Evolutionary conservation across 2,329 filamentous ascomycete genomes (phyloP).

Genomic region (Pseudocercospora musae): DNA sequence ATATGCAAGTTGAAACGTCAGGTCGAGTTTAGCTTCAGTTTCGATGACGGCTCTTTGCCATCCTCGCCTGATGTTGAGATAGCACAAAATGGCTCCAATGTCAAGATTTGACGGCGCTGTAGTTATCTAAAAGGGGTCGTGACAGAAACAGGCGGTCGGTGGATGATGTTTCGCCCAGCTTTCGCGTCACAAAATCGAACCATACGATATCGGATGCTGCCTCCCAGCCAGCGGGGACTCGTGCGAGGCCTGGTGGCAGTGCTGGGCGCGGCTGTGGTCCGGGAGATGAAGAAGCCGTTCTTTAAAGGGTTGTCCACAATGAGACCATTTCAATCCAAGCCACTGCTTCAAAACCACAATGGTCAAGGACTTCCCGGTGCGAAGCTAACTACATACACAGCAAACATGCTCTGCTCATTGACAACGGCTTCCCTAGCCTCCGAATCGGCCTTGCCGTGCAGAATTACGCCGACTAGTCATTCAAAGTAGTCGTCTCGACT

Average conservation of each 20-base stretch:
- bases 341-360: background rate
- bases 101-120: background rate
- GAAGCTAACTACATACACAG: background rate
- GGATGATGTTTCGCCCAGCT: background rate
- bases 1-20: slow-evolving; percentile 11
- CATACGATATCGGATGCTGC: background rate
- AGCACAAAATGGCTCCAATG: background rate
- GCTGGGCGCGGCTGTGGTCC: background rate
- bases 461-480: background rate
- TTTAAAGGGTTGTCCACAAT: background rate
- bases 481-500: background rate
- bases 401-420: background rate
- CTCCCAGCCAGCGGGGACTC: background rate
- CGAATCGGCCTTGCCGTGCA: background rate
- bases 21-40: background rate
- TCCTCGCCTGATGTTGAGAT: background rate
- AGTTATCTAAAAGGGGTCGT: background rate
- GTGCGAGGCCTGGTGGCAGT: background rate
- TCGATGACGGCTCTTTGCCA: background rate
- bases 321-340: background rate
- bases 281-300: background rate
- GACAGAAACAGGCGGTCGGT: background rate
- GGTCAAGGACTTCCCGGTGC: background rate
- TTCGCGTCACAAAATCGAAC: background rate
- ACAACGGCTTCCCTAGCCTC: background rate